These are phyloP conservation scores for Kalanchoe fedtschenkoi DNA, from an alignment of 164 flowering plant species.

Conservation along the genomic window DNA sequence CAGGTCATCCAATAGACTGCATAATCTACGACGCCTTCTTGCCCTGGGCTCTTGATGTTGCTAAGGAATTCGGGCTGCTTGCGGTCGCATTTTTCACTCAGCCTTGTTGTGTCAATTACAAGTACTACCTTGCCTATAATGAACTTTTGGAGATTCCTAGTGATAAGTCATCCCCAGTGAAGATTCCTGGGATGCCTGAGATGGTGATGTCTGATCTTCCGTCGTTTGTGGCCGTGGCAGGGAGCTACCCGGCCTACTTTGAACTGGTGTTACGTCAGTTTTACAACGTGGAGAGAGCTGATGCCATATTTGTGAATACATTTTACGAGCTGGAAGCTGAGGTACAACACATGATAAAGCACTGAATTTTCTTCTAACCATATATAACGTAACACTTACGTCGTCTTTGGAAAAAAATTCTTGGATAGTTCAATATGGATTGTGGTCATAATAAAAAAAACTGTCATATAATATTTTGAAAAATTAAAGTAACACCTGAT, in stretches of 20 bases:
- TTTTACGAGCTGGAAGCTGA: slow-evolving; percentile 26
- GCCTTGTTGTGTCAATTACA: slow-evolving; percentile 9
- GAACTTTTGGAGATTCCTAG: slow-evolving; percentile 6
- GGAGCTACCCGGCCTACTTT: slow-evolving; percentile 22
- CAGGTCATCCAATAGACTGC: slow-evolving; percentile 6
- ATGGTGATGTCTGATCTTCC: slow-evolving; percentile 16
- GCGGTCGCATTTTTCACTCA: slow-evolving; percentile 17
- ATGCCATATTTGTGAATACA: slow-evolving; percentile 22
- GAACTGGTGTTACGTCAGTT: slow-evolving; percentile 23
- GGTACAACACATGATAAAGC: too few species aligned
- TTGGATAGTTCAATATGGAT: too few species aligned
- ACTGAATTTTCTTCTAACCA: too few species aligned
- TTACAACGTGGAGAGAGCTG: slow-evolving; percentile 22
- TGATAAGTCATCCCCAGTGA: neutral
- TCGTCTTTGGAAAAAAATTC: too few species aligned
- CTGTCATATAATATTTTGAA: too few species aligned
- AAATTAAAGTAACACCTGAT: too few species aligned
- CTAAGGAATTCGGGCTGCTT: slow-evolving; percentile 8
- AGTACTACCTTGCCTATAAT: slow-evolving; percentile 15
- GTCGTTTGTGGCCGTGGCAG: slow-evolving; percentile 13
- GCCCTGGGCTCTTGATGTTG: slow-evolving; percentile 19
- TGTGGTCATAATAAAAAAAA: too few species aligned
- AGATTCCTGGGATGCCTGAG: slow-evolving; percentile 10
- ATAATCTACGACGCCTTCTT: slow-evolving; percentile 15
- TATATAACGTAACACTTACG: too few species aligned